Percentiles rank a stretch among this genome's conserved stretches.
These are phyloP conservation scores for Immersiporthe knoxdaviesiana DNA, from an alignment of 2,329 filamentous ascomycete species.

Conservation along the genomic window DNA sequence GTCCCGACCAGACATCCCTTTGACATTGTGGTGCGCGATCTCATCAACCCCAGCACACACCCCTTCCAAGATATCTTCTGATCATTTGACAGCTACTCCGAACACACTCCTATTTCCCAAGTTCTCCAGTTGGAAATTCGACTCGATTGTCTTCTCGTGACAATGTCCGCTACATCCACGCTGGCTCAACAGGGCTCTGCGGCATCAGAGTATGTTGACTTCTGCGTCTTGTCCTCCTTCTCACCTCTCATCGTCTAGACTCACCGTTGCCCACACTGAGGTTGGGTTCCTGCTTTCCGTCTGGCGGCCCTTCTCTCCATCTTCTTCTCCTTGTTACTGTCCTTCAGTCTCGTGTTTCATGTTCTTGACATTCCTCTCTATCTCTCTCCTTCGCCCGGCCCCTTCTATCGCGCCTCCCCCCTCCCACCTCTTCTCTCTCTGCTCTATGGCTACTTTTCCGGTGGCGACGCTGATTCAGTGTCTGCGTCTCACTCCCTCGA, in stretches of 20 bases:
- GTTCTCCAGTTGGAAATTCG: too few species aligned
- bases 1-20: not conserved
- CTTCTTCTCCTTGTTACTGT: not conserved
- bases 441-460: not conserved
- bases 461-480: too few species aligned
- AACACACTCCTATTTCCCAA: not conserved
- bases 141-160: too few species aligned
- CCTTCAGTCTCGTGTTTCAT: not conserved
- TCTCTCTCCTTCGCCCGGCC: not conserved
- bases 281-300: not conserved
- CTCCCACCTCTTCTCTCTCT: not conserved
- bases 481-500: too few species aligned
- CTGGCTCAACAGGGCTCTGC: slow-evolving; percentile 6
- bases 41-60: not conserved
- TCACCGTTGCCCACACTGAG: not conserved
- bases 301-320: too few species aligned
- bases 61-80: not conserved
- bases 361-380: too few species aligned
- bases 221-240: not conserved
- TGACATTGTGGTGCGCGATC: not conserved
- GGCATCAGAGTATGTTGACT: not conserved
- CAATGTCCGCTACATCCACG: not conserved
- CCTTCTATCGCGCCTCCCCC: not conserved
- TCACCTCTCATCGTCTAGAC: not conserved
- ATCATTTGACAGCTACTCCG: not conserved